Percentiles rank a stretch among this genome's conserved stretches.
phyloP scores from a whole-genome alignment of 345 rosid genomes.

The Noccaea bulbosa region DNA sequence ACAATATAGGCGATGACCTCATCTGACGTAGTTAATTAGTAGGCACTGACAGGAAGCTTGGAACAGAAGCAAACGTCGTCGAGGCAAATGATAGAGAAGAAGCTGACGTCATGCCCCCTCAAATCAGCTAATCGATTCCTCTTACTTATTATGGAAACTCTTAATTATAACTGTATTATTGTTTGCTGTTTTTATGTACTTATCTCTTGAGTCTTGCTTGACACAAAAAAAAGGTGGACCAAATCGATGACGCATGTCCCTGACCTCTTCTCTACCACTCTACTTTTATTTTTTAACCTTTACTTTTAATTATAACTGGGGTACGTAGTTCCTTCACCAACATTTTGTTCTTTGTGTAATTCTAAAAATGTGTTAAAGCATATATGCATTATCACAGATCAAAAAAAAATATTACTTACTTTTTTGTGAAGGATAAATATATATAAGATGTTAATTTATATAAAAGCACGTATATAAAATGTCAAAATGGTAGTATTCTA shows the following conservation, averaged over 20 bases:
- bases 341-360: no score
- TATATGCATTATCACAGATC: no score
- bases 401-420: no score
- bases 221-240: background rate
- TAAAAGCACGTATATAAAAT: no score
- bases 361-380: no score
- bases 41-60: constrained; percentile 35
- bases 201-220: background rate
- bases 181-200: constrained; percentile 7
- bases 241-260: constrained; percentile 24
- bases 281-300: background rate
- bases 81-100: constrained; percentile 23
- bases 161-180: constrained; percentile 12
- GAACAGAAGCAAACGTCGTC: constrained; percentile 36
- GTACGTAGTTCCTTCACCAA: no score
- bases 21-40: constrained; percentile 32
- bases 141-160: constrained; percentile 36
- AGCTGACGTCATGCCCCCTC: constrained; percentile 26
- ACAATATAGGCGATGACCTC: constrained; percentile 21
- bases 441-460: no score
- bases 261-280: constrained; percentile 23
- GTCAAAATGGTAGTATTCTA: no score
- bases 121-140: constrained; percentile 16
- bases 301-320: no score
- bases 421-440: no score